Evolutionary conservation across 148 eudicot species (phyloP).

Genomic region (Mesembryanthemum crystallinum): DNA sequence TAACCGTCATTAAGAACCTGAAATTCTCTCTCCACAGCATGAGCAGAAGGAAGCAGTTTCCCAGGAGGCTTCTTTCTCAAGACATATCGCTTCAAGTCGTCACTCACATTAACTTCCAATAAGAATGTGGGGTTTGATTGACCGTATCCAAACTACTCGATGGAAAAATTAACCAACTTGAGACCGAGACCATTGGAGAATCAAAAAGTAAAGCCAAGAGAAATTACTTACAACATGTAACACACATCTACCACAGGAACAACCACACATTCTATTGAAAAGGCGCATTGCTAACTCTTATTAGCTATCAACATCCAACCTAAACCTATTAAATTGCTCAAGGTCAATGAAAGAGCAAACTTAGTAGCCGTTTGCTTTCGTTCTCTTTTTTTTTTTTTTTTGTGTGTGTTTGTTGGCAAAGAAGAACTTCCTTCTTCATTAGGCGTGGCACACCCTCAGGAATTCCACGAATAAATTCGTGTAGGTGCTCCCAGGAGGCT

Average conservation of each 20-base stretch:
- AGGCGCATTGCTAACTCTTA: too few relatives aligned
- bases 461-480: too few relatives aligned
- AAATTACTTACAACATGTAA: background rate
- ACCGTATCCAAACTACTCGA: constrained; percentile 83
- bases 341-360: background rate
- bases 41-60: constrained; percentile 81
- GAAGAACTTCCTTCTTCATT: too few relatives aligned
- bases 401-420: too few relatives aligned
- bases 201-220: background rate
- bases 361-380: background rate
- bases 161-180: background rate
- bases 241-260: background rate
- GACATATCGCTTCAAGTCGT: constrained; percentile 57
- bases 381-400: too few relatives aligned
- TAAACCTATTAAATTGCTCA: background rate
- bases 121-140: constrained; percentile 94
- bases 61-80: constrained; percentile 91
- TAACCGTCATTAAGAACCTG: constrained; percentile 37
- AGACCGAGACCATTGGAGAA: constrained; percentile 17
- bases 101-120: constrained; percentile 51
- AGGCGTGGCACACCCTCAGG: too few relatives aligned
- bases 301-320: background rate
- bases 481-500: too few relatives aligned
- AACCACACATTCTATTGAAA: too few relatives aligned
- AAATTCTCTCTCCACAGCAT: constrained; percentile 96